Evolutionary conservation across 2,329 filamentous ascomycete genomes (phyloP), one percentile per base, ranked within the genome.

Genomic region (Daldinia eschscholtzii): DNA sequence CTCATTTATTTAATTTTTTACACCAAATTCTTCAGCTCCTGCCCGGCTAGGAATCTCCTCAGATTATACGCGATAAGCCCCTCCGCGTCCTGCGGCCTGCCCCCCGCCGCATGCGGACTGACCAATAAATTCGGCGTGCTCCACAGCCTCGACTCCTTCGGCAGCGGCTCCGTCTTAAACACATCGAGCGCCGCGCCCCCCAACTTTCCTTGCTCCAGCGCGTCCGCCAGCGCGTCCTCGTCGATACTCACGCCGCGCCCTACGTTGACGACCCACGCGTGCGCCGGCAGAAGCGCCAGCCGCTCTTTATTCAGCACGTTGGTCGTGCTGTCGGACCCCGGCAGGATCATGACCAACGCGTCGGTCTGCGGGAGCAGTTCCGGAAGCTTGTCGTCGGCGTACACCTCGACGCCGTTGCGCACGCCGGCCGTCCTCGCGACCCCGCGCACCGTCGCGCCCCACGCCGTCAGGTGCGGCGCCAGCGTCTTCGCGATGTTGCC

Each of bases 271-370:
- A 86, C 77, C 85, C 85, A 87, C 23, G 85, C 85, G 76, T 90
- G 88, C 70, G 83, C 84, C 41, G 88, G 88, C 68, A 90, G 79
- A 52, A 84, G 75, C 70, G 78, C 80, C 50, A 90, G 75, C 6
- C 86, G 78, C 77, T 88, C 85, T 30, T 81, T 82, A 72, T 86
- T 87, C 66, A 90, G 81, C 1, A 81, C 87, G 72, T 90, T 79
- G 39, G 79, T 80, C 28, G 88, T 90, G n/a, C 82, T 80, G 7
- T 85, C 85, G 39, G 84, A 84, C 0, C 88, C 88, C 0, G 88
- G 88, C 6, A 90, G 81, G 70, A 90, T 90, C 88, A 91, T 90
- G 72, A 91, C 88, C n/a, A 91, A 81, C 0, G 87, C 89, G 73
- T 91, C 89, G 0, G 88, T 89, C 76, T 84, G 74, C 35, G 84